A percentile compares a stretch with the other conserved stretches of the same genome.
These are phyloP conservation scores for Sarocladium strictum DNA, from an alignment of 2,329 filamentous ascomycete genomes.

Conservation along the genomic window DNA sequence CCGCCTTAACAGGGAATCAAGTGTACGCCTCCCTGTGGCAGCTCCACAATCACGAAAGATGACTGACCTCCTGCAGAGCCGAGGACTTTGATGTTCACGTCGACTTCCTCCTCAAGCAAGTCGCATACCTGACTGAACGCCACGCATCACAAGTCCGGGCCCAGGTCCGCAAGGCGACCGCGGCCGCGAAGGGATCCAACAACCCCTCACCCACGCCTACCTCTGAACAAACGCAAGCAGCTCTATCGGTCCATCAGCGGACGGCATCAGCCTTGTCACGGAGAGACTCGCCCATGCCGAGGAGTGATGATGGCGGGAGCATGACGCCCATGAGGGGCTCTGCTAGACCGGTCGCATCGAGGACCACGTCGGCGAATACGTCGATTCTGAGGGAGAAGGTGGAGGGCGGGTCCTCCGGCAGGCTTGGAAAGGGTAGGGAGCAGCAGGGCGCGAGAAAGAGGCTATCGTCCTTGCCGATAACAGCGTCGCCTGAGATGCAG, in stretches of 20 bases:
- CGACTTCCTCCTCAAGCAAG: constrained; percentile 85
- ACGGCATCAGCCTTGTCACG: constrained; percentile 50
- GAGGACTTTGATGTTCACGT: constrained; percentile 76
- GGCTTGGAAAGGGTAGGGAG: constrained; percentile 18
- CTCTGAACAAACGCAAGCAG: constrained; percentile 39
- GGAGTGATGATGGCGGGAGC: constrained; percentile 38
- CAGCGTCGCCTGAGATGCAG: constrained; percentile 13
- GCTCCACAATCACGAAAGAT: background rate
- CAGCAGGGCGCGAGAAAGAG: constrained; percentile 30
- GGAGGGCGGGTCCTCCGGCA: constrained; percentile 26
- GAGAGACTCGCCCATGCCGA: constrained; percentile 48
- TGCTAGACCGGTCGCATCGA: constrained; percentile 38
- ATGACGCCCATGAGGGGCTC: constrained; percentile 37
- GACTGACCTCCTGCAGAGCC: constrained; percentile 44
- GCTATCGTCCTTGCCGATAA: constrained; percentile 40
- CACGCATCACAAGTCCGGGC: constrained; percentile 86
- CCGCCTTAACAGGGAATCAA: constrained; percentile 56
- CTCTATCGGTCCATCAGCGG: constrained; percentile 31
- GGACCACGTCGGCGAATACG: constrained; percentile 43
- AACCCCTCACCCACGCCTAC: constrained; percentile 52
- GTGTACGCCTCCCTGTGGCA: constrained; percentile 46
- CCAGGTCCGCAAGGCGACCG: constrained; percentile 74
- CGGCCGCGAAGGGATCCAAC: constrained; percentile 48
- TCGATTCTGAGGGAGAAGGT: constrained; percentile 32
- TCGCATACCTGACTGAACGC: constrained; percentile 86